Base-by-base conservation (phyloP, 2,329 filamentous ascomycete species). In the Arthrobotrys sinensis region DNA sequence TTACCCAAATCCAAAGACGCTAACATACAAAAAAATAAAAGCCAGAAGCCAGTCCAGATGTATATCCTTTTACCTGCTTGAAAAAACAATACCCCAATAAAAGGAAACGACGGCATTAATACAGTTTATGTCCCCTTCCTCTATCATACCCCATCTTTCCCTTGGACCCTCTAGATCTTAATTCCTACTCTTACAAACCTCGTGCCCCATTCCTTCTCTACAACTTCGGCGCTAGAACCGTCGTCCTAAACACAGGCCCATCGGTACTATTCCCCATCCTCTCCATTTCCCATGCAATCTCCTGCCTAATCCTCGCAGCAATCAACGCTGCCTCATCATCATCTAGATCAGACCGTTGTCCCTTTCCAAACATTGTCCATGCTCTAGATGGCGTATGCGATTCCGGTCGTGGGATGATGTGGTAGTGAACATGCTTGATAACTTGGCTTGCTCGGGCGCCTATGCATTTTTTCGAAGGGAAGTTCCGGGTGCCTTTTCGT, bases 401-500 rank as follows among this genome's bases (percentile, higher is more conserved):
- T 55, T 73, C 68, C 82, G 94, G 94, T 43, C 95, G 86, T 0
- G 95, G 95, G 38, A 99, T 96, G 65, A 98, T 88, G 82, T 99
- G 96, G 84, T 96, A 98, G 84, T 99, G 95, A 60, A 96, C 91
- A 84, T 98, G 95, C 21, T 92, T 92, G 1, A 98, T 94, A 14
- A 97, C 93, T 85, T 98, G 95, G 1, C 94, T 94, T 1, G 95
- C 95, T 36, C 93, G 90, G 2, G 91, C 91, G 14, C 95, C 89
- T 90, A 80, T 70, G 12, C 14, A 32, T 45, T 34, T 45, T 46
- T 38, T 57, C 24, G 11, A 21, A 14, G 40, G 14, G n/a, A 38
- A 57, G 8, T 21, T 50, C 11, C 48, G 50, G 64, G 32, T 34
- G 11, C 28, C 16, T 55, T 45, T 28, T 55, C 10, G 28, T 46